Evolutionary conservation across 163 green algal species (phyloP).

Genomic region (Chlamydomonas reinhardtii): DNA sequence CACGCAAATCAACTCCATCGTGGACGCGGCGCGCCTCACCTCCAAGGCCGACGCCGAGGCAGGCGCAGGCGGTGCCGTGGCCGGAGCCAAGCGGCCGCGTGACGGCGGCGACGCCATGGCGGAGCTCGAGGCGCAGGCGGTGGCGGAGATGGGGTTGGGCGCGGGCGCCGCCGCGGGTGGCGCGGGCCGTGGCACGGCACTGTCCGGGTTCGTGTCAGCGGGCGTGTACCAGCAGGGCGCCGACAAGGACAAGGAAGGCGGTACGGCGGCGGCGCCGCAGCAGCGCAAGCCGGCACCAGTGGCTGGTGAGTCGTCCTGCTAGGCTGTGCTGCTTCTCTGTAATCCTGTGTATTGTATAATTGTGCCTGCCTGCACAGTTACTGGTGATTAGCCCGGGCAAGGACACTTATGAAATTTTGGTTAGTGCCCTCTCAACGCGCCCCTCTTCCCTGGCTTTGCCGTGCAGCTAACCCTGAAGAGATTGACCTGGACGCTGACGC

Average conservation of each 20-base stretch:
- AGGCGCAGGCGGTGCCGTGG: conserved; percentile 8
- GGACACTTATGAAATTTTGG: no score
- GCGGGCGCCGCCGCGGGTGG: not conserved
- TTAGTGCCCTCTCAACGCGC: no score
- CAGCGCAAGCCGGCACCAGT: conserved; percentile 25
- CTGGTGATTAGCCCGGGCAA: no score
- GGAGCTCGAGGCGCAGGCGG: conserved; percentile 77
- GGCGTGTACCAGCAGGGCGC: conserved; percentile 82
- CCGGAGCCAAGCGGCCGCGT: conserved; percentile 32
- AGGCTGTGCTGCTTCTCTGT: not conserved
- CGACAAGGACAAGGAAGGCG: not conserved
- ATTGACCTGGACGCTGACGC: conserved; percentile 87
- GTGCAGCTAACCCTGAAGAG: conserved; percentile 89
- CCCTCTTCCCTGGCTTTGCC: no score
- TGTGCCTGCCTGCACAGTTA: no score
- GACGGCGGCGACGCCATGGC: conserved; percentile 72
- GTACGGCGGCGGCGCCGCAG: not conserved
- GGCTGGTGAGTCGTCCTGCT: not conserved
- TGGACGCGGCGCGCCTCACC: conserved; percentile 66
- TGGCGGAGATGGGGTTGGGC: conserved; percentile 44
- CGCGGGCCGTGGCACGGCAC: conserved; percentile 27
- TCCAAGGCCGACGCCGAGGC: conserved; percentile 19
- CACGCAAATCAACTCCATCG: conserved; percentile 87
- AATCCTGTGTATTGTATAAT: no score
- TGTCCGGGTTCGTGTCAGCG: conserved; percentile 89